Base-by-base conservation (phyloP, 129 eudicot genomes). In the Logfia minima region DNA sequence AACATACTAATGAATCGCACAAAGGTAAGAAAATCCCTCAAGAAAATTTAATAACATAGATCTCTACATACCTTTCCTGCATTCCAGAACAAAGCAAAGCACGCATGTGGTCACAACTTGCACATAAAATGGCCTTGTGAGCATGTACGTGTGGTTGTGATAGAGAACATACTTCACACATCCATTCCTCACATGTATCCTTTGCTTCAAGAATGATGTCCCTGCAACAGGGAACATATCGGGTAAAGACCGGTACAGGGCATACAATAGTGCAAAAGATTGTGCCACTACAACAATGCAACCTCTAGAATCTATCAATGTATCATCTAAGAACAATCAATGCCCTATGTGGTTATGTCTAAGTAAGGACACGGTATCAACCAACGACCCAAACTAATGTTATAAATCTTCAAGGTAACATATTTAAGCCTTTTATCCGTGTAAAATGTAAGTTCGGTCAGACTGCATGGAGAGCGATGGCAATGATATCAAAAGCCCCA, bases 1-100 rank as follows among this genome's bases (percentile, higher is more conserved):
- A n/a, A 26, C 35, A 58, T 10, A 31, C 8, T 11, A 31, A 68
- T 5, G 11, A 24, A 60, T 24, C 4, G 5, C 31, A 62, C 22
- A 6, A 35, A 35, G 41, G 41, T 6, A 35, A 31, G 28, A 48
- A 18, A 55, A 14, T 28, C 23, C 23, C 10, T 66, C 18, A 2
- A 1, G 6, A 5, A 18, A 35, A 34, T 32, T 67, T n/a, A 45
- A 32, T 35, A 66, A 7, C 26, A 66, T 32, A 10, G n/a, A 70
- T 71, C 21, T 73, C 23, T 69, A 66, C 41, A 71, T 65, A 93
- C 98, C 98, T 93, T 82, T 93, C 98, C 65, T 87, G 89, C 98
- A 93, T 93, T 77, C 96, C 98, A 14, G 98, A 93, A 68, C 71
- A 86, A 83, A 93, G 90, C 75, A 90, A 64, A 75, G 96, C 92